Evolutionary conservation across 2,329 filamentous ascomycete species (phyloP).

Genomic region (Anisogramma anomala): DNA sequence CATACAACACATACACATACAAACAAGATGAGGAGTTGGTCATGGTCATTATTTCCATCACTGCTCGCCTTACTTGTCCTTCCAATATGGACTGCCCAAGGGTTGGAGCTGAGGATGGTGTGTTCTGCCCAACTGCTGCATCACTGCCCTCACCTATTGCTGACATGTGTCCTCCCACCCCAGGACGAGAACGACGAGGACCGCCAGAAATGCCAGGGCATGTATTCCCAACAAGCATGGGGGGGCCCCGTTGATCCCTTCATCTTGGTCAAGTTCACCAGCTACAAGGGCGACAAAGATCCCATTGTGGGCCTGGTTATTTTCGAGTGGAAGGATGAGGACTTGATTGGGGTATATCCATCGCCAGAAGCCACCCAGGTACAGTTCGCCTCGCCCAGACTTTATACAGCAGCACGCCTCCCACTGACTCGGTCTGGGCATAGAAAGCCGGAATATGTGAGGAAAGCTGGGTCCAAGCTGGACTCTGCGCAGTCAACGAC

Average conservation of each 20-base stretch:
- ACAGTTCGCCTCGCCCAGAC: too few species aligned
- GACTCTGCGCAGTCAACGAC: conserved; percentile 64
- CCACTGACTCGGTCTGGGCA: conserved; percentile 24
- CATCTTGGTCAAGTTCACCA: conserved; percentile 71
- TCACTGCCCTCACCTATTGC: conserved; percentile 1
- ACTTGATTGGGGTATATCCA: conserved; percentile 60
- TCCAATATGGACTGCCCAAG: conserved; percentile 41
- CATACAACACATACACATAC: conserved; percentile 4
- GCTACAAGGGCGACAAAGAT: conserved; percentile 50
- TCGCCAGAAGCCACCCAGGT: conserved; percentile 43
- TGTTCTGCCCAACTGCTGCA: conserved; percentile 14
- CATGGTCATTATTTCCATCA: too few species aligned
- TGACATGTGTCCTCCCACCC: conserved; percentile 5
- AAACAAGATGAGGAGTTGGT: conserved; percentile 42
- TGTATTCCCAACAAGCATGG: conserved; percentile 88
- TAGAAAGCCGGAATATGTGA: conserved; percentile 57
- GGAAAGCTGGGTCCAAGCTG: conserved; percentile 52
- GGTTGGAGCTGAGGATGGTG: conserved; percentile 49
- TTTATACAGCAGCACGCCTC: too few species aligned
- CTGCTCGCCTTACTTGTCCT: conserved; percentile 39
- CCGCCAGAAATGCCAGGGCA: conserved; percentile 73
- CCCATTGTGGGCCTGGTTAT: conserved; percentile 74
- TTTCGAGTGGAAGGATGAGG: conserved; percentile 86
- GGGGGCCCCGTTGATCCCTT: conserved; percentile 79
- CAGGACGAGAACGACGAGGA: conserved; percentile 68